phyloP scores from a whole-genome alignment of 345 rosid genomes.

The Reutealis trisperma region DNA sequence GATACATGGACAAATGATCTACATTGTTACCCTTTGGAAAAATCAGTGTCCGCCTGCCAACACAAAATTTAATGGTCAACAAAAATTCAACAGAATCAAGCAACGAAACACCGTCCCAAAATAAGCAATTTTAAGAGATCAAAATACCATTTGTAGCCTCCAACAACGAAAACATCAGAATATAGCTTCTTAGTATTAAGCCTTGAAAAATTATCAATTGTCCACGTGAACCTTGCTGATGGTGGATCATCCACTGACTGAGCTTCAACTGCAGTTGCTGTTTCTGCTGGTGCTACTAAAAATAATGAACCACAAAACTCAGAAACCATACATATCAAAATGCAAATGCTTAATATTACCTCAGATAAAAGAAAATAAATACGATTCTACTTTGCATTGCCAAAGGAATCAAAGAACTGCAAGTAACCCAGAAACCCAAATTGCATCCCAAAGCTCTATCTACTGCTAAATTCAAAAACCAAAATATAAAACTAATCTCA shows the following conservation, averaged over 20 bases:
- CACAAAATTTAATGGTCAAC: neutral
- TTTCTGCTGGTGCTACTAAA: slow-evolving; percentile 29
- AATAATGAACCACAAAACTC: neutral
- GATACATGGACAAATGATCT: slow-evolving; percentile 40
- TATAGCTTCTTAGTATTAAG: slow-evolving; percentile 41
- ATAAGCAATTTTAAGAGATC: neutral
- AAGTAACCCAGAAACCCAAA: neutral
- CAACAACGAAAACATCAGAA: slow-evolving; percentile 45
- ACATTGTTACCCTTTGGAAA: slow-evolving; percentile 52
- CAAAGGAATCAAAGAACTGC: neutral
- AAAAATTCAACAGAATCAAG: neutral
- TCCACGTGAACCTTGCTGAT: slow-evolving; percentile 49
- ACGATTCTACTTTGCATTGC: neutral
- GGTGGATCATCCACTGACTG: slow-evolving; percentile 40
- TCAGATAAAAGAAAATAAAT: neutral
- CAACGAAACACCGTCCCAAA: neutral
- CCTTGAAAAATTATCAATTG: slow-evolving; percentile 42
- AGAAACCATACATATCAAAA: neutral
- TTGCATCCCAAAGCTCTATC: too few relatives aligned
- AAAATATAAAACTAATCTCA: neutral
- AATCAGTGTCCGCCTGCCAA: slow-evolving; percentile 47
- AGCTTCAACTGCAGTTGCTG: slow-evolving; percentile 19
- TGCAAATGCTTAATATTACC: neutral
- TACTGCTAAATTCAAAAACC: neutral
- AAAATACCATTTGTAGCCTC: slow-evolving; percentile 47